A percentile compares a stretch with the other conserved stretches of the same genome.
phyloP scores from a whole-genome alignment of 306 rosid species.

The Dryas alaskensis region DNA sequence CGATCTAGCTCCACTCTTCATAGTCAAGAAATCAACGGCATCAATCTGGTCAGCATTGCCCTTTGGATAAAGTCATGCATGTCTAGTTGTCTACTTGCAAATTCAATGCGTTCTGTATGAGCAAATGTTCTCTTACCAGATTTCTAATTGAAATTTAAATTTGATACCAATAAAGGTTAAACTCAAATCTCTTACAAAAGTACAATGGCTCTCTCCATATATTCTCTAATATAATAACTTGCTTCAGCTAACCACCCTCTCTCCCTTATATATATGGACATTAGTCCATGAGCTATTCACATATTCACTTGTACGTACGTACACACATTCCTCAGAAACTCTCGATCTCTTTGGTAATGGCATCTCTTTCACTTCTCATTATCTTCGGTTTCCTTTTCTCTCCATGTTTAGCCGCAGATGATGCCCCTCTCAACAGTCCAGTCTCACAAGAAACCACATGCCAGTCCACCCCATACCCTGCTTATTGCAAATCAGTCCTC shows the following conservation, averaged over 20 bases:
- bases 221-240: not conserved
- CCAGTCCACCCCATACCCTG: constrained; percentile 34
- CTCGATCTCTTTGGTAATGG: constrained; percentile 17
- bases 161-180: too few relatives aligned
- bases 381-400: constrained; percentile 10
- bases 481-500: constrained; percentile 35
- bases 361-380: constrained; percentile 15
- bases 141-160: too few relatives aligned
- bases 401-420: not conserved
- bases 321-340: not conserved
- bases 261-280: too few relatives aligned
- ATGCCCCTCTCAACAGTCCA: constrained; percentile 22
- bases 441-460: constrained; percentile 24
- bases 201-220: not conserved
- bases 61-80: not conserved
- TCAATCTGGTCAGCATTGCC: not conserved
- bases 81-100: not conserved
- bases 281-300: too few relatives aligned
- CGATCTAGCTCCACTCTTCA: not conserved
- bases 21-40: not conserved
- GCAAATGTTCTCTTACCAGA: too few relatives aligned
- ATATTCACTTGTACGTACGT: not conserved
- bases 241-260: not conserved
- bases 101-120: too few relatives aligned
- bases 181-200: too few relatives aligned